Conservation (phyloP, 2,329 filamentous ascomycete species). For the Neurospora crassa region DNA sequence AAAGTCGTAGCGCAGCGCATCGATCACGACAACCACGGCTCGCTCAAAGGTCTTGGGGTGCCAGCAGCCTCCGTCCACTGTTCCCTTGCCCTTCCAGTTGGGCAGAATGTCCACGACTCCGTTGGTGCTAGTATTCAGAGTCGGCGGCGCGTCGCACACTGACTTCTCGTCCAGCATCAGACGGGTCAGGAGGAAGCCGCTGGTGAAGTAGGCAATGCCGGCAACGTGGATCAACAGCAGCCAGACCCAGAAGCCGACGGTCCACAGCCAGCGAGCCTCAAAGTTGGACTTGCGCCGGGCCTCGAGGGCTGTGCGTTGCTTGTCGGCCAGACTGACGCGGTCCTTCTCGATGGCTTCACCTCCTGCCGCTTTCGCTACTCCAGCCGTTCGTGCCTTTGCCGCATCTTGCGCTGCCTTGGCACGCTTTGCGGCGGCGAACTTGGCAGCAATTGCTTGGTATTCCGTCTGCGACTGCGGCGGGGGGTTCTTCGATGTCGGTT, state of each 20-base stretch:
- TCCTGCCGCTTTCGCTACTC: neutral
- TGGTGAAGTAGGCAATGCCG: conserved; percentile 87
- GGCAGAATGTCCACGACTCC: conserved; percentile 28
- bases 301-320: conserved; percentile 38
- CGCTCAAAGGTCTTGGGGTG: conserved; percentile 90
- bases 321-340: conserved; percentile 30
- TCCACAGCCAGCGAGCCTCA: conserved; percentile 46
- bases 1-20: conserved; percentile 94
- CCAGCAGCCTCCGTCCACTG: conserved; percentile 70
- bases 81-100: conserved; percentile 32
- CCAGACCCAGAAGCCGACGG: conserved; percentile 59
- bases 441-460: conserved; percentile 42
- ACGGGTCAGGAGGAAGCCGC: conserved; percentile 86
- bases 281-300: conserved; percentile 37
- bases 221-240: conserved; percentile 65
- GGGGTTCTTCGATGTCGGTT: conserved; percentile 11
- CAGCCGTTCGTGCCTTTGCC: conserved; percentile 11
- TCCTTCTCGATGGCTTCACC: conserved; percentile 13
- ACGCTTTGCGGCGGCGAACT: conserved; percentile 44
- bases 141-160: conserved; percentile 56
- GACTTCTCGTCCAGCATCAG: conserved; percentile 71
- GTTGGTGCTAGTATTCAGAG: conserved; percentile 35
- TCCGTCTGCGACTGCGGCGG: conserved; percentile 26
- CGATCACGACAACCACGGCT: conserved; percentile 81
- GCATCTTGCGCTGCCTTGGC: conserved; percentile 35